Evolutionary conservation across 2,329 filamentous ascomycete genomes (phyloP), one percentile per base, ranked within the genome.

Genomic region (Sphaerulina musiva): DNA sequence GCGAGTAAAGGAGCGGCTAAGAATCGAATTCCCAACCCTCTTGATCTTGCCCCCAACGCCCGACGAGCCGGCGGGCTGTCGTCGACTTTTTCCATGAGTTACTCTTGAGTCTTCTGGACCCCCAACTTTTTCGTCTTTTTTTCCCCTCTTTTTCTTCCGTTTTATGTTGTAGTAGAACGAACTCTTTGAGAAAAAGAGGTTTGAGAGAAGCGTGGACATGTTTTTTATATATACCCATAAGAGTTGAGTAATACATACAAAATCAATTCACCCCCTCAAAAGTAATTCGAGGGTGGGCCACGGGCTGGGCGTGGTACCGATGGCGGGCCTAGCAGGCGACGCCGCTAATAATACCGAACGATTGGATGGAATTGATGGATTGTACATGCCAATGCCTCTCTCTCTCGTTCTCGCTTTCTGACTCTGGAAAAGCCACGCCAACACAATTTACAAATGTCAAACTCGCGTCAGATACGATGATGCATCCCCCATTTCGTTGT

Each of bases 1-100:
- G 60, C 58, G 10, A 62, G 26, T 6, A 62, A 43, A n/a, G 57
- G 53, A 32, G 53, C 55, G 10, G 60, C 42, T 39, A 62, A 46
- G 31, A 57, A 51, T 6, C 48, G 41, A 20, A 51, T 51, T 14
- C 48, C 48, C 8, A 51, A 29, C 36, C 41, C 38, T 45, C 23
- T 51, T 10, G 48, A 38, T 5, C 31, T 17, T 17, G 14, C 34
- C n/a, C 40, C 10, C 14, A 14, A 14, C 14, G 45, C 36, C 41
- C 32, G 47, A 44, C 34, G 41, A 17, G 31, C 41, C 45, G n/a
- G 47, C 14, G 43, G 20, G 29, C 47, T 29, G 11, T 32, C 44
- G n/a, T 38, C 51, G 42, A 38, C 43, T 44, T 53, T 53, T 44
- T 53, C 51, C 51, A 53, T 17, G 14, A 17, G 14, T 17, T 17